Conservation (phyloP, 2,329 filamentous ascomycete species). For the Juglanconis juglandina region DNA sequence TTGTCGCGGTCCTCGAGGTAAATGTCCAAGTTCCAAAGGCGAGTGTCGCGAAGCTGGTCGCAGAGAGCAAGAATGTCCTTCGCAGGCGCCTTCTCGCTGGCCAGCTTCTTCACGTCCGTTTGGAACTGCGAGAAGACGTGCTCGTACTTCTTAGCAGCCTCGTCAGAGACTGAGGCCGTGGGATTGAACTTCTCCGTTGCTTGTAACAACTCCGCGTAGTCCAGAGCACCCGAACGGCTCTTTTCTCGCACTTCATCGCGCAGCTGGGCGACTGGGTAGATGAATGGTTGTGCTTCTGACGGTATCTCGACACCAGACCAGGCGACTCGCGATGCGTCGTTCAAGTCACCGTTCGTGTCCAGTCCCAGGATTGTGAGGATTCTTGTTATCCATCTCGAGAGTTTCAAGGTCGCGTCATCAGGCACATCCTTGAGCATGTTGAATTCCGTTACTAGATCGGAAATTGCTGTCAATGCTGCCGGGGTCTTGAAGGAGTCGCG, state of each 20-base stretch:
- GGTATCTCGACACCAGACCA: slow-evolving; percentile 66
- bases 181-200: slow-evolving; percentile 20
- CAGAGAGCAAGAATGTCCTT: slow-evolving; percentile 63
- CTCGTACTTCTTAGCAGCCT: slow-evolving; percentile 23
- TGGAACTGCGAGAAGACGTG: slow-evolving; percentile 34
- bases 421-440: slow-evolving; percentile 39
- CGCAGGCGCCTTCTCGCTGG: slow-evolving; percentile 42
- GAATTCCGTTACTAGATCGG: slow-evolving; percentile 61
- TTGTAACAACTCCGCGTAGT: slow-evolving; percentile 20
- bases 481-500: slow-evolving; percentile 70
- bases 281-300: slow-evolving; percentile 53
- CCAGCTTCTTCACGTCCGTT: slow-evolving; percentile 39
- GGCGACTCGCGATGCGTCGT: slow-evolving; percentile 46
- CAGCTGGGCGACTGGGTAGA: slow-evolving; percentile 51
- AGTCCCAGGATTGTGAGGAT: slow-evolving; percentile 67
- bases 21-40: slow-evolving; percentile 63
- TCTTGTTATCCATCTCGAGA: slow-evolving; percentile 61
- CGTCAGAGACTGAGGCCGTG: slow-evolving; percentile 8
- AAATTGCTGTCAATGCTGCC: slow-evolving; percentile 58
- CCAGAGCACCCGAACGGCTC: slow-evolving; percentile 37
- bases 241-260: slow-evolving; percentile 32
- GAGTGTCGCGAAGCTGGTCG: slow-evolving; percentile 61
- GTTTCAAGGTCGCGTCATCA: slow-evolving; percentile 20
- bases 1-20: slow-evolving; percentile 66
- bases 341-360: slow-evolving; percentile 38